These are phyloP conservation scores for Xylaria castorea DNA, from an alignment of 495 filamentous ascomycete genomes.

Conservation along the genomic window DNA sequence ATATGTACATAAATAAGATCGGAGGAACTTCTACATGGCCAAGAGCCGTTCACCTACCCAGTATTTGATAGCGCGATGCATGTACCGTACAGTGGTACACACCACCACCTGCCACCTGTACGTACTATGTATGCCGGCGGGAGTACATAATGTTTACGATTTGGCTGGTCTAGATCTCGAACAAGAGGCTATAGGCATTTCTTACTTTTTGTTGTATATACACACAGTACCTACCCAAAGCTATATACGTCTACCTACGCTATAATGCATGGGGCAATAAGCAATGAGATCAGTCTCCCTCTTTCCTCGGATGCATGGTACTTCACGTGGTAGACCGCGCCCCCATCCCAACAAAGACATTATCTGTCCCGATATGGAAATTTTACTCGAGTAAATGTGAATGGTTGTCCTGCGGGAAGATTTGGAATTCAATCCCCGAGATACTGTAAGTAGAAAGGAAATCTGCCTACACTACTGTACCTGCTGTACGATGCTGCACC, in stretches of 20 bases:
- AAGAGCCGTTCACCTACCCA: constrained; percentile 1
- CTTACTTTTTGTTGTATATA: not conserved
- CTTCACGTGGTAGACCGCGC: not conserved
- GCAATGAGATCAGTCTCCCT: constrained; percentile 16
- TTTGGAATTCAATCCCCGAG: constrained; percentile 22
- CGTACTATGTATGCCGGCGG: not conserved
- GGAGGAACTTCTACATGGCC: constrained; percentile 26
- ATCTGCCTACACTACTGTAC: constrained; percentile 23
- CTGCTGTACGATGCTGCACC: not conserved
- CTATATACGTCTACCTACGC: not conserved
- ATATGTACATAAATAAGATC: constrained; percentile 22
- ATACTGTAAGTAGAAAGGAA: not conserved
- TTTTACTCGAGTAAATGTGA: constrained; percentile 23
- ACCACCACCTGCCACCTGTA: not conserved
- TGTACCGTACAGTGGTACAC: not conserved
- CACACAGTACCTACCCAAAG: not conserved
- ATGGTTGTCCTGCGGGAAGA: constrained; percentile 5
- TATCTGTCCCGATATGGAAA: constrained; percentile 17
- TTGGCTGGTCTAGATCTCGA: not conserved
- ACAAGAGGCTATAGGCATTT: not conserved
- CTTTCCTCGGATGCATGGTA: constrained; percentile 7
- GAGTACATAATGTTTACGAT: not conserved
- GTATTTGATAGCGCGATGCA: not conserved
- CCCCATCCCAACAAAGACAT: constrained; percentile 17
- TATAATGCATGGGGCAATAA: not conserved